Evolutionary conservation across 1,284 basidiomycete genomes (phyloP).

Genomic region (Apiotrichum veenhuisii): DNA sequence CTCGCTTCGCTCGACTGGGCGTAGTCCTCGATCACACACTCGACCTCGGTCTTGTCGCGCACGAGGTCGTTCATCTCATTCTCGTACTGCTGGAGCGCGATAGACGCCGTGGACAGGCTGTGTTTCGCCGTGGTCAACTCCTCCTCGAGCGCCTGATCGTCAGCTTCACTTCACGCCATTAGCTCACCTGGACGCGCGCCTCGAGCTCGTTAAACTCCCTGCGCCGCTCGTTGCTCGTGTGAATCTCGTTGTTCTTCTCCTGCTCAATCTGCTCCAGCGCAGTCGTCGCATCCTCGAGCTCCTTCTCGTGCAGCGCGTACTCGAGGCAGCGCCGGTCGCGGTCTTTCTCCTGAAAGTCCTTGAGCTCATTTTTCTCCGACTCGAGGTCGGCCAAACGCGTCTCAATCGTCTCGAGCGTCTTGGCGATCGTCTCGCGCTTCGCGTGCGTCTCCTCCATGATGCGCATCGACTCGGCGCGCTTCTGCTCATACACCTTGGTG

Average conservation of each 20-base stretch:
- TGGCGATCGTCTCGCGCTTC: conserved; percentile 86
- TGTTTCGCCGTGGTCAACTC: conserved; percentile 69
- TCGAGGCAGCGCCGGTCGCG: conserved; percentile 91
- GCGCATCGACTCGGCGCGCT: conserved; percentile 82
- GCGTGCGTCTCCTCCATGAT: conserved; percentile 96
- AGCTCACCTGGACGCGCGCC: conserved; percentile 69
- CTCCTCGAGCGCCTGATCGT: conserved; percentile 64
- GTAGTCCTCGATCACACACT: conserved; percentile 78
- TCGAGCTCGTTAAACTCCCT: conserved; percentile 79
- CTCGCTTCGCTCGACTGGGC: conserved; percentile 65
- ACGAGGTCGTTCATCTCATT: conserved; percentile 60
- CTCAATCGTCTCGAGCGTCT: conserved; percentile 86
- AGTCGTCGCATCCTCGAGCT: conserved; percentile 81
- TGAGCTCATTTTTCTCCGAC: conserved; percentile 95
- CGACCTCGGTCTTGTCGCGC: conserved; percentile 70
- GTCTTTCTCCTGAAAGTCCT: conserved; percentile 94
- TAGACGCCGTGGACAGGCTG: conserved; percentile 61
- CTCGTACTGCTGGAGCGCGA: conserved; percentile 42
- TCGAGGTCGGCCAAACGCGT: conserved; percentile 85
- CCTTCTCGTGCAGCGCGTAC: conserved; percentile 87
- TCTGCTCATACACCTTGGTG: conserved; percentile 96
- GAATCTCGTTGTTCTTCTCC: conserved; percentile 75
- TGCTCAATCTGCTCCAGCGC: conserved; percentile 71
- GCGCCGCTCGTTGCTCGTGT: conserved; percentile 73
- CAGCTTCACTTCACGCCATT: neutral